phyloP scores from a whole-genome alignment of 2,329 filamentous ascomycete genomes.

The Exophiala sp. region DNA sequence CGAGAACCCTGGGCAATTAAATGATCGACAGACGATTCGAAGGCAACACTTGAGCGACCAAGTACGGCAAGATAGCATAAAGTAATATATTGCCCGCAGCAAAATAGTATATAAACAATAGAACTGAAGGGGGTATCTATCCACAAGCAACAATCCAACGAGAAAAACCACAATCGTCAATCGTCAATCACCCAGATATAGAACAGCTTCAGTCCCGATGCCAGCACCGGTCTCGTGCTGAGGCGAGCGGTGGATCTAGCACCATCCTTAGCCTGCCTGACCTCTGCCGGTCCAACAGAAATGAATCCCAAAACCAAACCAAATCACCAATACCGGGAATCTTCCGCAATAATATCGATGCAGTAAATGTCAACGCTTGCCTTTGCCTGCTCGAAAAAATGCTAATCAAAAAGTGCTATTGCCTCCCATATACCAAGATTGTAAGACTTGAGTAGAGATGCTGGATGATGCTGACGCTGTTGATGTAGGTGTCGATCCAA shows the following conservation, averaged over 20 bases:
- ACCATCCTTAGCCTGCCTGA: too few relatives aligned
- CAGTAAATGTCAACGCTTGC: not conserved
- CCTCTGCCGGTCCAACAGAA: not conserved
- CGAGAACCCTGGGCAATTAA: too few relatives aligned
- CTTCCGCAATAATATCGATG: not conserved
- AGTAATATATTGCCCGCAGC: not conserved
- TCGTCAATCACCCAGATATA: not conserved
- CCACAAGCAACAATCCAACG: not conserved
- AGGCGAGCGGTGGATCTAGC: not conserved
- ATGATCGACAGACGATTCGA: too few relatives aligned
- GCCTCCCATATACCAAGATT: not conserved
- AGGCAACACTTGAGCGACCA: too few relatives aligned
- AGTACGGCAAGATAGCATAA: not conserved
- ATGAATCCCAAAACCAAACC: not conserved
- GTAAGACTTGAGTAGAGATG: not conserved
- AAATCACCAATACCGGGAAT: not conserved
- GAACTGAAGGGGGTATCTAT: slow-evolving; percentile 6
- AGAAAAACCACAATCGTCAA: not conserved
- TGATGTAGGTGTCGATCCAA: not conserved
- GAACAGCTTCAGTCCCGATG: not conserved
- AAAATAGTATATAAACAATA: not conserved
- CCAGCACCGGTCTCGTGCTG: not conserved
- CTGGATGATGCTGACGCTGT: not conserved
- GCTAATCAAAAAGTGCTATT: not conserved
- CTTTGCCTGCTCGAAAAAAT: not conserved